Evolutionary conservation across 805 yeast species (phyloP).

Genomic region (Kregervanrija delftensis): DNA sequence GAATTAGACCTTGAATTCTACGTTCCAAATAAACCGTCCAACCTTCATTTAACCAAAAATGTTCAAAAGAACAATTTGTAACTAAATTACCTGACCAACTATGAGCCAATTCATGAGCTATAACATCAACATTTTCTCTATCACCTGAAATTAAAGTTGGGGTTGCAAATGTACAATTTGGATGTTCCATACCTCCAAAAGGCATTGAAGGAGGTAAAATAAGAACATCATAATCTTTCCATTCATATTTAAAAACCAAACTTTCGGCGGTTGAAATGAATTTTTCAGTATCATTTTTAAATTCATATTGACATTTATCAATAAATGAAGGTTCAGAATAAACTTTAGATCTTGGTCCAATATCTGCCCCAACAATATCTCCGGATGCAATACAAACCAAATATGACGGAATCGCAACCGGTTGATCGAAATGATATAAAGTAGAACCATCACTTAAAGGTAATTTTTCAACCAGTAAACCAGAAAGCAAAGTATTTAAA

Average conservation of each 20-base stretch:
- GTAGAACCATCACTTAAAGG: constrained; percentile 28
- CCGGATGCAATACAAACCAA: constrained; percentile 83
- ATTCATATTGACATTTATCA: constrained; percentile 68
- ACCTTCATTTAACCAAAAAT: constrained; percentile 92
- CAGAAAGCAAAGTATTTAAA: constrained; percentile 69
- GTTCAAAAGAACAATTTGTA: constrained; percentile 88
- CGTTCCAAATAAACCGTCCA: constrained; percentile 93
- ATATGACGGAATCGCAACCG: constrained; percentile 81
- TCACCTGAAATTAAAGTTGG: constrained; percentile 85
- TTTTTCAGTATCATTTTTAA: constrained; percentile 71
- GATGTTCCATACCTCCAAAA: constrained; percentile 94
- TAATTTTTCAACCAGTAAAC: constrained; percentile 26
- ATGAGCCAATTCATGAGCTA: constrained; percentile 91
- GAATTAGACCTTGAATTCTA: constrained; percentile 68
- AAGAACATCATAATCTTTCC: constrained; percentile 77
- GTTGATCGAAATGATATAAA: constrained; percentile 53
- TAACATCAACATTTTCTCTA: constrained; percentile 77
- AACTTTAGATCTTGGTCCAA: constrained; percentile 84
- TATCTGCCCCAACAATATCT: constrained; percentile 53
- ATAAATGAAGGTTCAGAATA: constrained; percentile 71
- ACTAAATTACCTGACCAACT: constrained; percentile 91
- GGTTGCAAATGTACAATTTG: constrained; percentile 84
- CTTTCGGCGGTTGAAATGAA: constrained; percentile 75
- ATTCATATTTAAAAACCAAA: constrained; percentile 71
- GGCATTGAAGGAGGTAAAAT: constrained; percentile 75